Evolutionary conservation across 768 basidiomycete species (phyloP).

Genomic region (Nevesoporus exiguus): DNA sequence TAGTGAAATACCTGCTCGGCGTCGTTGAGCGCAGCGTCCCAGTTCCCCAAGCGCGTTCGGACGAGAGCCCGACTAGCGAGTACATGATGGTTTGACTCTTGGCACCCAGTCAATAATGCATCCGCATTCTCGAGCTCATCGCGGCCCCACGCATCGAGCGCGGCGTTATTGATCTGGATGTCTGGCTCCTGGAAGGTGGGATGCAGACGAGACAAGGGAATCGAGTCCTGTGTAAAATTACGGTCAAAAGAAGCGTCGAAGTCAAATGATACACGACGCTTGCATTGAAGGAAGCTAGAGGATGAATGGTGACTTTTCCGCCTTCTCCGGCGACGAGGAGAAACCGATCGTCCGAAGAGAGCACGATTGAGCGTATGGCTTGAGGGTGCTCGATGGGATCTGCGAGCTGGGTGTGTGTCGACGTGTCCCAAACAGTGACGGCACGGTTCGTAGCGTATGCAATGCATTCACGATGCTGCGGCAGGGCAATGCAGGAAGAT

Average conservation of each 20-base stretch:
- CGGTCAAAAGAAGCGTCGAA: background rate
- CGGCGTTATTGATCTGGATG: background rate
- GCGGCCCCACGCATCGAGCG: background rate
- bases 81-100: background rate
- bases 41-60: background rate
- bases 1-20: slow-evolving; percentile 2
- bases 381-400: background rate
- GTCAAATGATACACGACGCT: background rate
- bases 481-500: background rate
- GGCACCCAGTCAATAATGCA: background rate
- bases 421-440: slow-evolving; percentile 1
- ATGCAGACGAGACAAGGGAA: background rate
- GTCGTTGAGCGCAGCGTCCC: background rate
- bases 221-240: background rate
- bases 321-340: background rate
- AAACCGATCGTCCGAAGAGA: background rate
- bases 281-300: background rate
- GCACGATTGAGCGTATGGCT: background rate
- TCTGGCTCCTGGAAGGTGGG: background rate
- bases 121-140: background rate
- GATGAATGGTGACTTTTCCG: background rate
- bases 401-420: background rate
- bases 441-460: background rate
- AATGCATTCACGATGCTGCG: background rate
- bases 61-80: slow-evolving; percentile 9